phyloP scores from a whole-genome alignment of 2,329 filamentous ascomycete species.

The Nigrospora sphaerica region DNA sequence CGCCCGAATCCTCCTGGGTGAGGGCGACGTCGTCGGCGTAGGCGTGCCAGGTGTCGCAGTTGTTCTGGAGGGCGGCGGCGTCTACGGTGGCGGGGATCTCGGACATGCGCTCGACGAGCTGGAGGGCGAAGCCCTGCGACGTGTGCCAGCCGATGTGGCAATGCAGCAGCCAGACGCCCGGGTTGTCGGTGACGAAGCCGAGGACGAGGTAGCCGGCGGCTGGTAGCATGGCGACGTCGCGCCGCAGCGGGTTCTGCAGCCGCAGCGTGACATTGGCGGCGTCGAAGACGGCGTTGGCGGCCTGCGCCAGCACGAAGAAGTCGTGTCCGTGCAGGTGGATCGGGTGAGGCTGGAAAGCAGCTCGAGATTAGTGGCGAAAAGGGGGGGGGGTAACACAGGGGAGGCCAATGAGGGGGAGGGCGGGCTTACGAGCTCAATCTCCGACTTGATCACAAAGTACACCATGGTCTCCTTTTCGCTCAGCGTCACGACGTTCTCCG shows the following conservation, averaged over 20 bases:
- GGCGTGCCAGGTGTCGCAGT: too few relatives aligned
- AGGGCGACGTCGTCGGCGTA: too few relatives aligned
- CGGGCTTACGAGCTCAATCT: background rate
- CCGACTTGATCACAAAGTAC: slow-evolving; percentile 14
- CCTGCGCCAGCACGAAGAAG: slow-evolving; percentile 24
- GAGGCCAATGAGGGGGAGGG: slow-evolving; percentile 3
- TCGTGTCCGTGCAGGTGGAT: slow-evolving; percentile 32
- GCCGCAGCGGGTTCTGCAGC: slow-evolving; percentile 32
- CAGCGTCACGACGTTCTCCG: slow-evolving; percentile 15
- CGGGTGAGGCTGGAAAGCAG: slow-evolving; percentile 15
- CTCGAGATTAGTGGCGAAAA: background rate
- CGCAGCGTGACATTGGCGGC: slow-evolving; percentile 16
- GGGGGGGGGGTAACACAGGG: background rate
- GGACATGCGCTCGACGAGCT: slow-evolving; percentile 31
- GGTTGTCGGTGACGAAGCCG: slow-evolving; percentile 40
- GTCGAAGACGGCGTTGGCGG: slow-evolving; percentile 15
- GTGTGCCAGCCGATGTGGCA: slow-evolving; percentile 35
- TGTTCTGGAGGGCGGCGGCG: too few relatives aligned
- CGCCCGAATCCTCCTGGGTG: too few relatives aligned
- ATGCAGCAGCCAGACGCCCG: slow-evolving; percentile 34
- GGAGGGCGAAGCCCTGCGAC: slow-evolving; percentile 37
- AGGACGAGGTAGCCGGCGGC: slow-evolving; percentile 35
- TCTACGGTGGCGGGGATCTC: too few relatives aligned
- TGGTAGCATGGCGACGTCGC: slow-evolving; percentile 36
- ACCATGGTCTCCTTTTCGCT: slow-evolving; percentile 15